Evolutionary conservation across 2,329 filamentous ascomycete genomes (phyloP).

Genomic region (Penicillium decumbens): DNA sequence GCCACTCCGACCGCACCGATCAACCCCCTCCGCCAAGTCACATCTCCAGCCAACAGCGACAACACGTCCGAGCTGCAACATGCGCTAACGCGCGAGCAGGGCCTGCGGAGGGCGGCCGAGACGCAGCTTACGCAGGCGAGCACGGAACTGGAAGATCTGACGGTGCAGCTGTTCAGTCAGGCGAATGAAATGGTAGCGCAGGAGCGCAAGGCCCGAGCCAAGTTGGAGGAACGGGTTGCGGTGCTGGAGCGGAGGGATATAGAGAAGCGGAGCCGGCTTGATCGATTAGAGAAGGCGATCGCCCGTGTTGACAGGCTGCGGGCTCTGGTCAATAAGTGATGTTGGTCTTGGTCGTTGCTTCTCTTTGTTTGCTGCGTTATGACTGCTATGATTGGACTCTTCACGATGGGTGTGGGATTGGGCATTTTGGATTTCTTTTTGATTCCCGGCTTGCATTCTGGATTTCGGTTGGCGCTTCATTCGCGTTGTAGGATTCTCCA

Average conservation of each 20-base stretch:
- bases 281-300: slow-evolving; percentile 54
- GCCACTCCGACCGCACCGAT: slow-evolving; percentile 10
- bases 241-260: slow-evolving; percentile 44
- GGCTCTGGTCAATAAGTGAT: slow-evolving; percentile 45
- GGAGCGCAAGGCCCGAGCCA: slow-evolving; percentile 56
- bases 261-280: slow-evolving; percentile 51
- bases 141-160: slow-evolving; percentile 59
- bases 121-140: slow-evolving; percentile 51
- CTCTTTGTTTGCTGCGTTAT: slow-evolving; percentile 12
- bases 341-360: not conserved
- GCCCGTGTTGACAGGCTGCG: slow-evolving; percentile 56
- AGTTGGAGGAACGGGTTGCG: slow-evolving; percentile 46
- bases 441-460: slow-evolving; percentile 13
- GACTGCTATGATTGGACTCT: slow-evolving; percentile 4
- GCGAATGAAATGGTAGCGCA: slow-evolving; percentile 64
- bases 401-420: slow-evolving; percentile 11
- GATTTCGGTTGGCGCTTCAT: slow-evolving; percentile 9
- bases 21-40: slow-evolving; percentile 10
- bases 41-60: slow-evolving; percentile 24
- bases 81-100: slow-evolving; percentile 52
- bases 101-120: slow-evolving; percentile 55
- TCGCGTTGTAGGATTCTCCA: not conserved
- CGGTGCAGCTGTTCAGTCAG: slow-evolving; percentile 56
- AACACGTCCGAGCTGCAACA: slow-evolving; percentile 47
- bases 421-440: slow-evolving; percentile 6